phyloP scores from a whole-genome alignment of 208 protist species.

The Wallacemonas rigidus region DNA sequence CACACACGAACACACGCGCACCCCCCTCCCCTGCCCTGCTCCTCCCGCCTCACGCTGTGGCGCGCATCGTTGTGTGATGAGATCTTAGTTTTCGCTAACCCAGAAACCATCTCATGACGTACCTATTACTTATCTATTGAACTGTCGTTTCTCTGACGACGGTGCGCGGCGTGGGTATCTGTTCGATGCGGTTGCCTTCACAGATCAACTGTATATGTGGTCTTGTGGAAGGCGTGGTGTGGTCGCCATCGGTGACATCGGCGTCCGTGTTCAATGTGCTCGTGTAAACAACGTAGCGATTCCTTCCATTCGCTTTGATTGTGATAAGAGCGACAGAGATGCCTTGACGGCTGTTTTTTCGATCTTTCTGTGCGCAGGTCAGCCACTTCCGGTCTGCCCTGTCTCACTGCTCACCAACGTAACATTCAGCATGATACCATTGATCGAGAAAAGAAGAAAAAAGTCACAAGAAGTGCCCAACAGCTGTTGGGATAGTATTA shows the following conservation, averaged over 20 bases:
- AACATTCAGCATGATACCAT: too few species aligned
- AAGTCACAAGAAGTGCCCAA: too few species aligned
- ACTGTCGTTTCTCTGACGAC: slow-evolving; percentile 18
- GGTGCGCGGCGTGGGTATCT: neutral
- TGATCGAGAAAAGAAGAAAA: too few species aligned
- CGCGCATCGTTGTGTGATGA: slow-evolving; percentile 10
- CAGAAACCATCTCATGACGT: slow-evolving; percentile 16
- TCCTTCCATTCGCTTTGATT: slow-evolving; percentile 3
- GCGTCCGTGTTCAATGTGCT: slow-evolving; percentile 8
- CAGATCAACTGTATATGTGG: too few species aligned
- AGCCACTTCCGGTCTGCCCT: too few species aligned
- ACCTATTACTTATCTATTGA: slow-evolving; percentile 15
- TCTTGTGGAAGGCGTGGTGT: neutral
- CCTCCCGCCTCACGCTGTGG: neutral
- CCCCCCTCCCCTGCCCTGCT: neutral
- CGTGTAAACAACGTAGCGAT: slow-evolving; percentile 17
- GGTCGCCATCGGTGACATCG: neutral
- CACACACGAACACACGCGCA: neutral
- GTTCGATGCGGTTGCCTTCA: too few species aligned
- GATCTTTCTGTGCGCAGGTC: too few species aligned
- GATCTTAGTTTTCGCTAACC: slow-evolving; percentile 10
- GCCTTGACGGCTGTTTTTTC: neutral
- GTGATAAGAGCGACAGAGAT: slow-evolving; percentile 26
- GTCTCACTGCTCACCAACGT: too few species aligned
- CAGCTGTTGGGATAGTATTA: too few species aligned